Base-by-base conservation (phyloP, 805 yeast species). In the Candida pseudofarinosa region DNA sequence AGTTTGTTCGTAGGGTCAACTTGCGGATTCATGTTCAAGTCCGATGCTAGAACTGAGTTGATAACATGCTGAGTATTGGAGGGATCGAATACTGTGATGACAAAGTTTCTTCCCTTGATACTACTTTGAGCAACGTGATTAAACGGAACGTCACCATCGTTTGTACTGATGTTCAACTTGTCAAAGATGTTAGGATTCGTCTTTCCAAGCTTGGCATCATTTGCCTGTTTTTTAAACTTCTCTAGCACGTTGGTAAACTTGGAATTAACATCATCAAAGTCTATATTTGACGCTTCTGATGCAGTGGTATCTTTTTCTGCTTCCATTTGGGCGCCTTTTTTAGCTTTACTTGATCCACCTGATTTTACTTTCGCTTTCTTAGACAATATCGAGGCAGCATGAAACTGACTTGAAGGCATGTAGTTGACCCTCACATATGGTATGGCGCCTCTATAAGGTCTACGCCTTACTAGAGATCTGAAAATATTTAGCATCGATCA, bases 41-140 rank as follows among this genome's bases (percentile, higher is more conserved):
- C 77, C 0, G 90, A 72, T 1, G 77, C 83, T 46, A 88, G 60
- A 15, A 91, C 80, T 0, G 90, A 74, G 40, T 88, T 81, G 20
- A 85, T 74, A 20, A 91, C 77, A 46, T 77, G 73, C 52, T 87
- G 84, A 33, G 80, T 74, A 50, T 86, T 76, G 40, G 73, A 74
- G 4, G 96, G 95, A 55, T 91, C 97, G 61, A 84, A 91, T 1
- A 89, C 90, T 0, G 96, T 88, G n/a, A 91, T 78, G 26, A 77
- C 63, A 40, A 88, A 69, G 51, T 79, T 73, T 52, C 86, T 75
- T 4, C 91, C 93, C 51, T 83, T 83, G 40, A 79, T 51, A 0
- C 84, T 67, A 2, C 91, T 83, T 47, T 82, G 83, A 1, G 96
- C 96, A 20, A 88, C 63, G 23, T 80, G 71, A 2, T 79, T 75